A percentile compares a stretch with the other conserved stretches of the same genome.
Conservation (phyloP, 768 basidiomycete species). For the Boletus rufocinnamomeus region DNA sequence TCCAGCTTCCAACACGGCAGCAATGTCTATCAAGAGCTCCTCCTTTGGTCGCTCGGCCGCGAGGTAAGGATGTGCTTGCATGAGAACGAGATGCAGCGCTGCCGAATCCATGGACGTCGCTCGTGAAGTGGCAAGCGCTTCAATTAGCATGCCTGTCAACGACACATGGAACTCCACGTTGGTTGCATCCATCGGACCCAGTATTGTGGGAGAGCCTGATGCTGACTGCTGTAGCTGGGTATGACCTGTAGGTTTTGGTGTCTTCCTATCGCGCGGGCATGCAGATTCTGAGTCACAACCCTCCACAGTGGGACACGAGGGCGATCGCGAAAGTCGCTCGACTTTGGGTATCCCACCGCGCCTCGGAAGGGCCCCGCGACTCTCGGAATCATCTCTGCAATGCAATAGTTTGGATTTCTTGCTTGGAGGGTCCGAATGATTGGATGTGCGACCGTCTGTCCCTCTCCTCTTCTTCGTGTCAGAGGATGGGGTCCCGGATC, state of each 20-base stretch:
- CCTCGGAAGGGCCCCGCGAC: neutral
- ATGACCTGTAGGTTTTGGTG: neutral
- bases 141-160: conserved; percentile 66
- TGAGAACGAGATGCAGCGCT: conserved; percentile 52
- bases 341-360: neutral
- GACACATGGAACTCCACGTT: conserved; percentile 40
- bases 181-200: conserved; percentile 16
- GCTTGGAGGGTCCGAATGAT: conserved; percentile 15
- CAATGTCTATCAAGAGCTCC: conserved; percentile 54
- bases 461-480: conserved; percentile 4
- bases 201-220: neutral
- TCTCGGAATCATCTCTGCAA: neutral
- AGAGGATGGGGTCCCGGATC: neutral
- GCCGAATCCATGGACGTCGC: conserved; percentile 64
- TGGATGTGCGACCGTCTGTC: neutral
- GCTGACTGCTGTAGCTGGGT: neutral
- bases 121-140: conserved; percentile 70
- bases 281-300: conserved; percentile 1
- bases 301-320: conserved; percentile 7
- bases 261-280: conserved; percentile 7
- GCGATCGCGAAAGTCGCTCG: conserved; percentile 11
- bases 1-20: conserved; percentile 48
- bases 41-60: conserved; percentile 34
- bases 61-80: conserved; percentile 55
- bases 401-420: conserved; percentile 26